Evolutionary conservation across 306 rosid species (phyloP).

Genomic region (Fagus crenata): DNA sequence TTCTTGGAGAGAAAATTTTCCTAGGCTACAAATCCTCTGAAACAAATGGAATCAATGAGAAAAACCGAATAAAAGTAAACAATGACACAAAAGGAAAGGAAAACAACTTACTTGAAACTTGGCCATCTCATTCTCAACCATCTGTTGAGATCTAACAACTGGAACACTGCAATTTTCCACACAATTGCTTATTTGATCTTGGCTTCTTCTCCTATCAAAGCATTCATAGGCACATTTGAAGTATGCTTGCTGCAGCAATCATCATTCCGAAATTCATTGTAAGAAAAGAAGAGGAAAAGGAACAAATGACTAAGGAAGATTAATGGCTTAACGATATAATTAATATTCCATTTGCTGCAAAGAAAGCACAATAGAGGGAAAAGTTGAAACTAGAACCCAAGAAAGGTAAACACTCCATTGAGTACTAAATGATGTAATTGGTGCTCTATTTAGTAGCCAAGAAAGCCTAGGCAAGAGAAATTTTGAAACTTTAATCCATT

Average conservation of each 20-base stretch:
- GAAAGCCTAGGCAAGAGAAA: background rate
- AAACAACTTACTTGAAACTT: constrained; percentile 67
- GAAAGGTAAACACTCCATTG: background rate
- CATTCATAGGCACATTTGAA: constrained; percentile 91
- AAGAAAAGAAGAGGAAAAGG: background rate
- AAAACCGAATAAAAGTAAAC: background rate
- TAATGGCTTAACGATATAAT: background rate
- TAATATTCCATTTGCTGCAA: background rate
- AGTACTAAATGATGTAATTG: background rate
- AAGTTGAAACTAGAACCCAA: background rate
- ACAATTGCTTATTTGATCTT: constrained; percentile 71
- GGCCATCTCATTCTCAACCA: constrained; percentile 85
- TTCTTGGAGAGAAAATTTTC: background rate
- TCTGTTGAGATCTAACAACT: constrained; percentile 71
- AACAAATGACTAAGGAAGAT: background rate
- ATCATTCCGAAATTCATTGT: constrained; percentile 25
- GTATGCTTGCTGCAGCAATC: constrained; percentile 73
- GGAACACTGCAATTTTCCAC: constrained; percentile 80
- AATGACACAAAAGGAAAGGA: background rate
- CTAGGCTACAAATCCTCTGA: background rate
- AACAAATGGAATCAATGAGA: background rate
- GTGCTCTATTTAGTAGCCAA: background rate
- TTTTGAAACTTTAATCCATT: background rate
- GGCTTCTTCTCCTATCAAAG: constrained; percentile 77
- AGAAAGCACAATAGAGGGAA: background rate